Base-by-base conservation (phyloP, 768 basidiomycete species). In the Auriscalpium orientale region DNA sequence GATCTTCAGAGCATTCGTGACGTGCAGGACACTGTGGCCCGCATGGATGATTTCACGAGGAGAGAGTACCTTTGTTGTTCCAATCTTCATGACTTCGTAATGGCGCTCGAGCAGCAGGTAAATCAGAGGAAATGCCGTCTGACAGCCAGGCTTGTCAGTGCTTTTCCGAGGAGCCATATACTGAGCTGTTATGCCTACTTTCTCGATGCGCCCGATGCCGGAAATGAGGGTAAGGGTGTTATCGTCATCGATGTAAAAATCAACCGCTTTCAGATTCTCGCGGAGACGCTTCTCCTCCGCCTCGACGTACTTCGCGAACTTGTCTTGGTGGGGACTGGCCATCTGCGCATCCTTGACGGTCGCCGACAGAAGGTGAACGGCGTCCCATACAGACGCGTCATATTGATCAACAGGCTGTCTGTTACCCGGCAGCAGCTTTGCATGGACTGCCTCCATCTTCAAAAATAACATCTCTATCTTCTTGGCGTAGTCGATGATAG, bases 171-270 rank as follows among this genome's bases (percentile, higher is more conserved):
- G 46, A 6, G 12, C 49, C 11, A 21, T 5, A 16, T 5, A 51
- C 5, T 28, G 22, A 28, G 22, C 22, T 28, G 22, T 28, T 28
- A 5, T 28, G 5, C 49, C 37, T 50, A 67, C 68, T 56, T 59
- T 62, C 46, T 69, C 68, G 9, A 66, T 55, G 12, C 63, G 53
- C 3, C 61, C 62, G 8, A 60, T 45, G 1, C 65, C 68, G 10
- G 59, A 48, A 0, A 69, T 56, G 8, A 67, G 55, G 8, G 53
- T 37, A 2, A 69, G 44, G 0, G 65, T 68, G 49, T 68, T 66
- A 4, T 50, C 22, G 1, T 57, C 65, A 50, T 69, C 66, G 36
- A 69, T 66, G 35, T 59, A 52, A 45, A 65, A 68, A 8, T 54
- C 53, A 13, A 68, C 49, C 21, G 50, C 56, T 22, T 62, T 57